Conservation (phyloP, 208 protist genomes). For the Novymonas esmeraldas region DNA sequence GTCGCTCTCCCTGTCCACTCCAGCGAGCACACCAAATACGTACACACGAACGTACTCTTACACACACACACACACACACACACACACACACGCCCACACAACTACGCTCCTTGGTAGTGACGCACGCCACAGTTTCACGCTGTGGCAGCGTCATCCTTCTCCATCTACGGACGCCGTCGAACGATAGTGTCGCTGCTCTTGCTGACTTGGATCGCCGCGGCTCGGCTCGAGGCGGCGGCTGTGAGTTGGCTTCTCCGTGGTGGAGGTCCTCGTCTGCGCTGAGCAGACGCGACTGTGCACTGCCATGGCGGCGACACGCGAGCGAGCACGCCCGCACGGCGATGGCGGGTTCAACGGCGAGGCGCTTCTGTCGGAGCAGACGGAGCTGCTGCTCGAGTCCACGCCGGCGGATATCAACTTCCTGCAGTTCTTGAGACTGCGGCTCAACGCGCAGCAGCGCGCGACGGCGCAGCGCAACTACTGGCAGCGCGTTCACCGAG, state of each 20-base stretch:
- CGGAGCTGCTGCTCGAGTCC: slow-evolving; percentile 47
- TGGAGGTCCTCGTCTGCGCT: neutral
- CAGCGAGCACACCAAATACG: too few relatives aligned
- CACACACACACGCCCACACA: too few relatives aligned
- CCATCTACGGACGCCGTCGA: too few relatives aligned
- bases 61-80: too few relatives aligned
- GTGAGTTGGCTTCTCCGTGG: neutral
- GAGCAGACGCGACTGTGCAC: neutral
- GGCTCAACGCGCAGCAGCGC: slow-evolving; percentile 64
- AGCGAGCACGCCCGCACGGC: neutral
- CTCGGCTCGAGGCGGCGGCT: too few relatives aligned
- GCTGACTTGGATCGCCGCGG: too few relatives aligned
- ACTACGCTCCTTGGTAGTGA: too few relatives aligned
- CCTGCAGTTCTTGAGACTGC: slow-evolving; percentile 61
- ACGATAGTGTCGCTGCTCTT: too few relatives aligned
- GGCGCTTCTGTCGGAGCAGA: slow-evolving; percentile 70
- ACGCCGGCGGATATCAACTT: slow-evolving; percentile 69
- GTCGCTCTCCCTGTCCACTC: too few relatives aligned
- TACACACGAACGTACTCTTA: too few relatives aligned
- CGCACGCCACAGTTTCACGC: too few relatives aligned
- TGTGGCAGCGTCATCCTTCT: too few relatives aligned
- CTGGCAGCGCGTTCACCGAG: slow-evolving; percentile 27
- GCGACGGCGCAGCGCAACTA: slow-evolving; percentile 73
- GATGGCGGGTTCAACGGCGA: slow-evolving; percentile 43
- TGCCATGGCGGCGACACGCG: slow-evolving; percentile 1